Percentiles rank a stretch among this genome's conserved stretches.
Evolutionary conservation across 1,139 yeast genomes (phyloP).

Genomic region (Kurtzmaniella quercitrusa): DNA sequence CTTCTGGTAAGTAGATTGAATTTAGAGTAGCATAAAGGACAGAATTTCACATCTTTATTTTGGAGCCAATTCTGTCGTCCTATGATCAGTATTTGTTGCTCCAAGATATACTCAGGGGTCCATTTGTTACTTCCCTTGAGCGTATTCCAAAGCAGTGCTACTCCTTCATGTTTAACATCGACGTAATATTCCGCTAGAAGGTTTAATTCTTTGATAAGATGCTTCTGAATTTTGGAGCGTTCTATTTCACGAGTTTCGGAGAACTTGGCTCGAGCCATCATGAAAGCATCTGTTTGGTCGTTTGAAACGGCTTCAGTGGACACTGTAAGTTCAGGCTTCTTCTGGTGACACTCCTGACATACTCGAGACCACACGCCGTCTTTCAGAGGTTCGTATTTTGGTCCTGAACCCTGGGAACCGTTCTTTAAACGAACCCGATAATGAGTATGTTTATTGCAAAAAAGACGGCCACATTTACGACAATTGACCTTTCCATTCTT

Average conservation of each 20-base stretch:
- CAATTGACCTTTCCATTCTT: slow-evolving; percentile 57
- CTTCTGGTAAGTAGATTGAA: slow-evolving; percentile 65
- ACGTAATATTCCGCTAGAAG: slow-evolving; percentile 16
- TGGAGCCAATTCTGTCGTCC: slow-evolving; percentile 58
- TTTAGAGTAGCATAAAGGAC: slow-evolving; percentile 58
- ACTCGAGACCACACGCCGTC: slow-evolving; percentile 67
- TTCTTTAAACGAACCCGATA: slow-evolving; percentile 38
- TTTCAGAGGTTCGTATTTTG: slow-evolving; percentile 24
- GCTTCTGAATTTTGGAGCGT: slow-evolving; percentile 56
- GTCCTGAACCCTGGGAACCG: slow-evolving; percentile 8
- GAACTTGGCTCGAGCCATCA: slow-evolving; percentile 31
- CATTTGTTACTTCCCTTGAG: background rate
- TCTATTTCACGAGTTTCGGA: slow-evolving; percentile 44
- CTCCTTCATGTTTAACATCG: slow-evolving; percentile 14
- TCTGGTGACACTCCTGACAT: slow-evolving; percentile 57
- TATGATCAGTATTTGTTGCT: slow-evolving; percentile 47
- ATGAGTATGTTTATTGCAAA: slow-evolving; percentile 61
- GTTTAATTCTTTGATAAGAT: slow-evolving; percentile 47
- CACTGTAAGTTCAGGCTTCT: slow-evolving; percentile 52
- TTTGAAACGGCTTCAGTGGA: slow-evolving; percentile 11
- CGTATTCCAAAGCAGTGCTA: background rate
- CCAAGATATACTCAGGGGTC: slow-evolving; percentile 1
- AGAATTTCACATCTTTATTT: slow-evolving; percentile 46
- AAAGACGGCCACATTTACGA: slow-evolving; percentile 68
- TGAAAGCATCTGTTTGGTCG: slow-evolving; percentile 49